phyloP scores from a whole-genome alignment of 2,329 filamentous ascomycete genomes.

The Akanthomyces dipterigenus region DNA sequence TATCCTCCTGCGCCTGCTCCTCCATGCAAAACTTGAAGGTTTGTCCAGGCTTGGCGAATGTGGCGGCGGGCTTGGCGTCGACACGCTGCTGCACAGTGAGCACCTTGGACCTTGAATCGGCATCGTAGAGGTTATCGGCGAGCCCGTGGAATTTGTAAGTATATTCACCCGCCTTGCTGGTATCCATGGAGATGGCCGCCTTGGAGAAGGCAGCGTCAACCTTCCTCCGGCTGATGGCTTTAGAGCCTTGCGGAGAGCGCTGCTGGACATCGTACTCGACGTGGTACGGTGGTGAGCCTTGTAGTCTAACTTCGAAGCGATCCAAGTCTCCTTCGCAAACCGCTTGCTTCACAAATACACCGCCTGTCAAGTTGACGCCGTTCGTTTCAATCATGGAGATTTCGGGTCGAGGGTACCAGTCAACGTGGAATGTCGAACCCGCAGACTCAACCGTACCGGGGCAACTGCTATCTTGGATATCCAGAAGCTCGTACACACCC shows the following conservation, averaged over 20 bases:
- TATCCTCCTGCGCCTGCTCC: constrained; percentile 73
- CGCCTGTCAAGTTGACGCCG: constrained; percentile 47
- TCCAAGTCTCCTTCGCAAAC: constrained; percentile 96
- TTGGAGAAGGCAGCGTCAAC: constrained; percentile 71
- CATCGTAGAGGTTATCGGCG: constrained; percentile 79
- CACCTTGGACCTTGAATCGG: constrained; percentile 59
- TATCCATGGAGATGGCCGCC: constrained; percentile 80
- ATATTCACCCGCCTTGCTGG: constrained; percentile 72
- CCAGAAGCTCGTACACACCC: constrained; percentile 74
- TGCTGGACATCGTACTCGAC: constrained; percentile 75
- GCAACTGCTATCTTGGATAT: constrained; percentile 73
- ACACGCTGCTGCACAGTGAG: constrained; percentile 75
- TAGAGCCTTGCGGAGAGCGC: constrained; percentile 59
- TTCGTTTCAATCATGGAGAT: constrained; percentile 61
- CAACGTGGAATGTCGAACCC: constrained; percentile 69
- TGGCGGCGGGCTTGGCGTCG: constrained; percentile 73
- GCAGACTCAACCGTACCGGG: constrained; percentile 71
- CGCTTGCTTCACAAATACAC: constrained; percentile 64
- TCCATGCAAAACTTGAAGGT: constrained; percentile 94
- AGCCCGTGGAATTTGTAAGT: constrained; percentile 80
- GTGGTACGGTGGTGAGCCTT: constrained; percentile 73
- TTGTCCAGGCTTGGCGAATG: constrained; percentile 79
- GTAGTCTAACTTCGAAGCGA: constrained; percentile 71
- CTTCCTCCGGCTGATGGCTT: constrained; percentile 59
- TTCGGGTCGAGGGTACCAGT: constrained; percentile 77